Evolutionary conservation across 2,329 filamentous ascomycete genomes (phyloP).

Genomic region (Colletotrichum limetticola): DNA sequence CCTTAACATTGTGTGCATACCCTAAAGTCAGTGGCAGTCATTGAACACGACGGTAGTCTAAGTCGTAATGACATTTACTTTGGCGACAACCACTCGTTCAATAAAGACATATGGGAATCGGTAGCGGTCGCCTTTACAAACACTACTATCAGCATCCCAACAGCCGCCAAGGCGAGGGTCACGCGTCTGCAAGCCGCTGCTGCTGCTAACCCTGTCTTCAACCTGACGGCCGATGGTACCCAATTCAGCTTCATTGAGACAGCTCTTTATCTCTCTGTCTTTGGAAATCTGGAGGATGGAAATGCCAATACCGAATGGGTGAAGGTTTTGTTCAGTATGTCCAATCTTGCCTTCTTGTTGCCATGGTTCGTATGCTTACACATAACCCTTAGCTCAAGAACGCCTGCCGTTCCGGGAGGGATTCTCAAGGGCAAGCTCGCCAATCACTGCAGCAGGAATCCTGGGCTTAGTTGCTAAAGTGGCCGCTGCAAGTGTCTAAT

Average conservation of each 20-base stretch:
- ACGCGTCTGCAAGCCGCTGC: slow-evolving; percentile 40
- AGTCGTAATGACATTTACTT: slow-evolving; percentile 43
- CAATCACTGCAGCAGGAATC: slow-evolving; percentile 30
- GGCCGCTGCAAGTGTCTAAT: slow-evolving; percentile 17
- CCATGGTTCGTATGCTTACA: not conserved
- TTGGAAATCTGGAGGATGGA: slow-evolving; percentile 36
- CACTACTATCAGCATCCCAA: slow-evolving; percentile 41
- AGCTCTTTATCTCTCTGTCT: slow-evolving; percentile 38
- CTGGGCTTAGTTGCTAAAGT: slow-evolving; percentile 29
- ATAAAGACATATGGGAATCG: slow-evolving; percentile 40
- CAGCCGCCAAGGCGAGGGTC: slow-evolving; percentile 42
- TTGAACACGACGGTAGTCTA: slow-evolving; percentile 48
- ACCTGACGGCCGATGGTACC: slow-evolving; percentile 25
- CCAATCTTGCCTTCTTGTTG: not conserved
- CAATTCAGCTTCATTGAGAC: slow-evolving; percentile 39
- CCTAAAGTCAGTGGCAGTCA: slow-evolving; percentile 37
- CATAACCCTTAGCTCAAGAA: slow-evolving; percentile 20
- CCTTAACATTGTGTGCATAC: not conserved
- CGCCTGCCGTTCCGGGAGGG: slow-evolving; percentile 33
- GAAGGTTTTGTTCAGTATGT: slow-evolving; percentile 34
- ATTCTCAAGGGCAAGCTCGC: slow-evolving; percentile 19
- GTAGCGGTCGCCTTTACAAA: slow-evolving; percentile 37
- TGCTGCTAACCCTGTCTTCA: slow-evolving; percentile 41
- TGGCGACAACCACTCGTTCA: slow-evolving; percentile 45
- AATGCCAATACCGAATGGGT: slow-evolving; percentile 37